Conservation (phyloP, 2,329 filamentous ascomycete genomes). For the Ceratocystis ficicola region DNA sequence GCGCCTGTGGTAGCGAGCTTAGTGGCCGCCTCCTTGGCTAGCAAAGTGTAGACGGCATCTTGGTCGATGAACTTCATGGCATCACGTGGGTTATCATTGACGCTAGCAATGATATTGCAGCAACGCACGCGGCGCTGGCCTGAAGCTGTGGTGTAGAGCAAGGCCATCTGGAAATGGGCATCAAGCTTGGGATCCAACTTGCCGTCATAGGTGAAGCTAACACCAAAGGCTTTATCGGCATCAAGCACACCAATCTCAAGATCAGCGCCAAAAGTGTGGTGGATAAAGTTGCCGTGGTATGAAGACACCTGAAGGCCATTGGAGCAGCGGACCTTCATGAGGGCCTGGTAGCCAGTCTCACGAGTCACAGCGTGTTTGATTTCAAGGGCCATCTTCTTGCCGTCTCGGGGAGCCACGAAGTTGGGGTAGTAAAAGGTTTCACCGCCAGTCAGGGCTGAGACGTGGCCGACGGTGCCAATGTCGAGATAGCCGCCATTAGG, state of each 20-base stretch:
- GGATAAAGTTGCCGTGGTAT: slow-evolving; percentile 95
- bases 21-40: slow-evolving; percentile 89
- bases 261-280: slow-evolving; percentile 89
- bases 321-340: slow-evolving; percentile 97
- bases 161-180: slow-evolving; percentile 89
- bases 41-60: slow-evolving; percentile 75
- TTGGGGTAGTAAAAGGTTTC: slow-evolving; percentile 97
- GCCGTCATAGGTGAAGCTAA: slow-evolving; percentile 89
- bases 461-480: slow-evolving; percentile 80
- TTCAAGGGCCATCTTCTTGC: slow-evolving; percentile 70
- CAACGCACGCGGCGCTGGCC: slow-evolving; percentile 86
- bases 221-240: slow-evolving; percentile 81
- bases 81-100: slow-evolving; percentile 73
- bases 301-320: slow-evolving; percentile 85
- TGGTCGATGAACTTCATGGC: slow-evolving; percentile 90
- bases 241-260: slow-evolving; percentile 88
- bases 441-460: slow-evolving; percentile 79
- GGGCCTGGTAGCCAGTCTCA: slow-evolving; percentile 85
- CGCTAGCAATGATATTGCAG: slow-evolving; percentile 83
- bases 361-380: slow-evolving; percentile 74
- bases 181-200: slow-evolving; percentile 96
- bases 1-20: slow-evolving; percentile 59
- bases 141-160: slow-evolving; percentile 84
- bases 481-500: slow-evolving; percentile 86
- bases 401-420: slow-evolving; percentile 78